These are phyloP conservation scores for Lyophyllum decastes DNA, from an alignment of 768 basidiomycete genomes.

Conservation along the genomic window DNA sequence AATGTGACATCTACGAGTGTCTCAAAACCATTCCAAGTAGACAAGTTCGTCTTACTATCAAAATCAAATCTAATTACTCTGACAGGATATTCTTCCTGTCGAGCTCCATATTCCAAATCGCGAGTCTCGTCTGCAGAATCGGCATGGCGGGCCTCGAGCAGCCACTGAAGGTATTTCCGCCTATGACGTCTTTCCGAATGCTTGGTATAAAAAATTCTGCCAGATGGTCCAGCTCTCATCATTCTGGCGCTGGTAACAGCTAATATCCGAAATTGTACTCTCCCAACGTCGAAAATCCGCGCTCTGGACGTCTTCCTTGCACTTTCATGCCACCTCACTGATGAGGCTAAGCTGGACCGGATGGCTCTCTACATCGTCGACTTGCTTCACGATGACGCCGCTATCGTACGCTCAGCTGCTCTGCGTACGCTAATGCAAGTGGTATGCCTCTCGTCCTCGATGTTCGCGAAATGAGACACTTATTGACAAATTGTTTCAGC, in stretches of 20 bases:
- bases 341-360: constrained; percentile 93
- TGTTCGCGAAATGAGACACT: not conserved
- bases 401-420: constrained; percentile 79
- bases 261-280: constrained; percentile 83
- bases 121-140: constrained; percentile 47
- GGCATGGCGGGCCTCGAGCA: constrained; percentile 43
- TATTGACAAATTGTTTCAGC: constrained; percentile 5
- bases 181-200: not conserved
- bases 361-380: constrained; percentile 92
- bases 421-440: constrained; percentile 80
- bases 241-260: constrained; percentile 86
- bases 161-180: constrained; percentile 59
- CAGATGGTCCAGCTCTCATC: constrained; percentile 89
- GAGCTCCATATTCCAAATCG: constrained; percentile 75
- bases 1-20: constrained; percentile 34
- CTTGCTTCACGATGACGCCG: constrained; percentile 81
- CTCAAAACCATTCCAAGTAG: constrained; percentile 64
- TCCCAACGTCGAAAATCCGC: constrained; percentile 84
- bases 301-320: constrained; percentile 88
- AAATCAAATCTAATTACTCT: not conserved
- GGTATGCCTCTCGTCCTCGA: constrained; percentile 45
- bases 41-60: not conserved
- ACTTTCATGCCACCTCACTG: constrained; percentile 78
- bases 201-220: not conserved
- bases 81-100: constrained; percentile 79